A percentile compares a stretch with the other conserved stretches of the same genome.
Conservation (phyloP, 805 yeast species). For the Ogataea populi-albae region DNA sequence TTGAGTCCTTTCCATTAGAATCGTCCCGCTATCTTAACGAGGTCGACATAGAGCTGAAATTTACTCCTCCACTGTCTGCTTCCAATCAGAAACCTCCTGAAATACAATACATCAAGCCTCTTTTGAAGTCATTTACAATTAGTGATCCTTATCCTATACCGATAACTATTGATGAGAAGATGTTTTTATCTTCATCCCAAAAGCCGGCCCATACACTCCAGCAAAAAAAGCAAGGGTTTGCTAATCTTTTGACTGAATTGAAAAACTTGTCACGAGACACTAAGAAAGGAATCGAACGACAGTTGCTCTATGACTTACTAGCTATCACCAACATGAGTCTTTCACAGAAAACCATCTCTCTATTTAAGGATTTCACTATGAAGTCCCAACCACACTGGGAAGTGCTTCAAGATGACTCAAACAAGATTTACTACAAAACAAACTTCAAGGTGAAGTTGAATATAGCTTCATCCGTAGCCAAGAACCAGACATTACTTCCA, state of each 20-base stretch:
- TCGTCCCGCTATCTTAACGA: conserved; percentile 15
- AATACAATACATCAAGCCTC: conserved; percentile 12
- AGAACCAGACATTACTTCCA: conserved; percentile 20
- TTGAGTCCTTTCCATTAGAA: conserved; percentile 6
- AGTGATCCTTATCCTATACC: conserved; percentile 22
- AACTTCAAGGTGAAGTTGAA: conserved; percentile 16
- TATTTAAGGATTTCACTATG: conserved; percentile 15
- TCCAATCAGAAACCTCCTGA: conserved; percentile 15
- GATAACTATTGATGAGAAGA: conserved; percentile 16
- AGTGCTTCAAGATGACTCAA: conserved; percentile 4
- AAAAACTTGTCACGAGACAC: conserved; percentile 17
- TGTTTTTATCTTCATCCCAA: conserved; percentile 10
- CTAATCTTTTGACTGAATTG: conserved; percentile 12
- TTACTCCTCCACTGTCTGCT: conserved; percentile 5
- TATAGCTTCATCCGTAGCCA: conserved; percentile 12
- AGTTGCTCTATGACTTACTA: conserved; percentile 22
- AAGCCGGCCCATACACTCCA: conserved; percentile 15
- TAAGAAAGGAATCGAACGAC: conserved; percentile 22
- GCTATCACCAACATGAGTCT: conserved; percentile 19
- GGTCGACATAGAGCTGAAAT: conserved; percentile 14
- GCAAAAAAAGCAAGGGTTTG: conserved; percentile 15
- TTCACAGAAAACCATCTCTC: conserved; percentile 13
- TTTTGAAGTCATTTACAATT: conserved; percentile 18
- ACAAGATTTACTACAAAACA: conserved; percentile 9
- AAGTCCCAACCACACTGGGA: conserved; percentile 20